A percentile compares a stretch with the other conserved stretches of the same genome.
phyloP scores from a whole-genome alignment of 2,329 filamentous ascomycete species.

The Cladosporium sp. region DNA sequence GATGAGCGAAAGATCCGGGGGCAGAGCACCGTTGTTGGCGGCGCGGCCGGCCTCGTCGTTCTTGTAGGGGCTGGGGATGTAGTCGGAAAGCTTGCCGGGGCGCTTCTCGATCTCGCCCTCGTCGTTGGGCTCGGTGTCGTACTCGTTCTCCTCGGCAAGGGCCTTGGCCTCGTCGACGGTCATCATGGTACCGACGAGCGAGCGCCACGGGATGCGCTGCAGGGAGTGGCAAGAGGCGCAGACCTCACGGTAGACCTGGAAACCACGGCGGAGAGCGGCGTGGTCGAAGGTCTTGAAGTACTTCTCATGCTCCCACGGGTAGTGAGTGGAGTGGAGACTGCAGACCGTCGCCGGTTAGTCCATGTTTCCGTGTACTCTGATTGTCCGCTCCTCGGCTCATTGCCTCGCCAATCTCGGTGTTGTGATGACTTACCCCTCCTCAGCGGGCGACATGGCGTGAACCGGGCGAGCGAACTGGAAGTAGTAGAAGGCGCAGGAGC shows the following conservation, averaged over 20 bases:
- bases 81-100: slow-evolving; percentile 96
- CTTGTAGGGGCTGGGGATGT: slow-evolving; percentile 92
- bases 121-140: slow-evolving; percentile 96
- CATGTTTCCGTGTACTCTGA: slow-evolving; percentile 15
- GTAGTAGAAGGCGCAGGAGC: slow-evolving; percentile 95
- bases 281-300: slow-evolving; percentile 97
- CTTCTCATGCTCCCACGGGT: slow-evolving; percentile 93
- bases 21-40: slow-evolving; percentile 96
- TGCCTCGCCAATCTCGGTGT: neutral
- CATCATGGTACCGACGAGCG: slow-evolving; percentile 84
- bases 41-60: slow-evolving; percentile 98
- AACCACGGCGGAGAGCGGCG: slow-evolving; percentile 95
- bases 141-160: slow-evolving; percentile 96
- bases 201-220: slow-evolving; percentile 86
- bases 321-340: slow-evolving; percentile 86
- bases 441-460: slow-evolving; percentile 84
- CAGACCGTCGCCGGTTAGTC: slow-evolving; percentile 12
- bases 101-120: slow-evolving; percentile 98
- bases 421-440: slow-evolving; percentile 83
- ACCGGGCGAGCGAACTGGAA: slow-evolving; percentile 88
- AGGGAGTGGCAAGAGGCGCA: slow-evolving; percentile 98
- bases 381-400: slow-evolving; percentile 1
- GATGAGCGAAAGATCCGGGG: slow-evolving; percentile 95
- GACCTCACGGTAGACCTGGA: slow-evolving; percentile 99
- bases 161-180: slow-evolving; percentile 98